Percentiles rank a stretch among this genome's conserved stretches.
phyloP scores from a whole-genome alignment of 352 stramenopile species.

The Peronospora belbahrii region DNA sequence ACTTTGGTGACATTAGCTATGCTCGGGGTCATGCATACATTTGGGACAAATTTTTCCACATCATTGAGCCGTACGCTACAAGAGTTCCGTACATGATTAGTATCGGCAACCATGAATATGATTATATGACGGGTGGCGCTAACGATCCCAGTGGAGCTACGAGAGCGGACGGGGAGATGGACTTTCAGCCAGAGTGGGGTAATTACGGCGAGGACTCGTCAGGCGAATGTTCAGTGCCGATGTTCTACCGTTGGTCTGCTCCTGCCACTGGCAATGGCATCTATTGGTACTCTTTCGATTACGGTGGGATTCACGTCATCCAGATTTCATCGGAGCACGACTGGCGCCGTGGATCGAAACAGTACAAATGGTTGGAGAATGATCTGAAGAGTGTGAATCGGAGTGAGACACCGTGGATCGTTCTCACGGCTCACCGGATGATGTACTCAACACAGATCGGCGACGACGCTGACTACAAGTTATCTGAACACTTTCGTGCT shows the following conservation, averaged over 20 bases:
- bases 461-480: constrained; percentile 52
- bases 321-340: constrained; percentile 90
- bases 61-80: constrained; percentile 61
- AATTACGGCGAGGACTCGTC: constrained; percentile 70
- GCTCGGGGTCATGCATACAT: constrained; percentile 45
- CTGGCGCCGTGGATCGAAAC: constrained; percentile 68
- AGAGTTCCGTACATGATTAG: constrained; percentile 74
- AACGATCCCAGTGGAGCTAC: constrained; percentile 52
- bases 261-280: constrained; percentile 56
- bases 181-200: constrained; percentile 57
- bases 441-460: constrained; percentile 84
- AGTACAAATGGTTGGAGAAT: constrained; percentile 86
- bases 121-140: constrained; percentile 47
- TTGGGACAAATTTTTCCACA: constrained; percentile 72
- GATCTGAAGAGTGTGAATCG: constrained; percentile 83
- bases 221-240: constrained; percentile 70
- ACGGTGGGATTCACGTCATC: constrained; percentile 84
- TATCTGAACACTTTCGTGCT: constrained; percentile 73
- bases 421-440: constrained; percentile 88
- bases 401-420: constrained; percentile 84
- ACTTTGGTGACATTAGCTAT: constrained; percentile 77
- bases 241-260: constrained; percentile 62
- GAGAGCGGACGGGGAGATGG: constrained; percentile 43
- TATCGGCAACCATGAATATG: constrained; percentile 77
- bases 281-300: constrained; percentile 90